These are phyloP conservation scores for Penicillium sp. DNA, from an alignment of 2,329 filamentous ascomycete genomes.

Conservation along the genomic window DNA sequence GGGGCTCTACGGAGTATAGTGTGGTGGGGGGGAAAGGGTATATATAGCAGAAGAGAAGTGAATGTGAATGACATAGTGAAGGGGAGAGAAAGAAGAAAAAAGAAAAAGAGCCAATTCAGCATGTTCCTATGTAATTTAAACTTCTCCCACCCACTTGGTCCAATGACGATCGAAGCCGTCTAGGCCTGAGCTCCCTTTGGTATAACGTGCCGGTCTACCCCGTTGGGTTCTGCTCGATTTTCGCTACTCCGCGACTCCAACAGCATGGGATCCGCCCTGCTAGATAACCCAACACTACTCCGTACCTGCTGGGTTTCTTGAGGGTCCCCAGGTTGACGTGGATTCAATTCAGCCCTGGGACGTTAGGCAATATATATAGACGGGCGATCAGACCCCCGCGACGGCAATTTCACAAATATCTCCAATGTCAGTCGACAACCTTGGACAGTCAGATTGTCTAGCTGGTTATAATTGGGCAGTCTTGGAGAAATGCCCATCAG, in stretches of 20 bases:
- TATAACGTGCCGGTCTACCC: slow-evolving; percentile 19
- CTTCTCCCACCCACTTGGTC: slow-evolving; percentile 23
- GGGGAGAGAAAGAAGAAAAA: background rate
- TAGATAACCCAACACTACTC: too few species aligned
- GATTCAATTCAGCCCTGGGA: background rate
- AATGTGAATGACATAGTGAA: background rate
- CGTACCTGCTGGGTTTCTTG: too few species aligned
- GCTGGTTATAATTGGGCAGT: background rate
- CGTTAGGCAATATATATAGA: background rate
- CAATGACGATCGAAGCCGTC: slow-evolving; percentile 22
- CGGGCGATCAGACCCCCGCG: slow-evolving; percentile 14
- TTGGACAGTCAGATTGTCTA: background rate
- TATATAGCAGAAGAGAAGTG: background rate
- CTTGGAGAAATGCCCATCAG: too few species aligned
- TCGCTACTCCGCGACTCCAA: too few species aligned
- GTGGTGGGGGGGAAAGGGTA: background rate
- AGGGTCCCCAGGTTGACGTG: too few species aligned
- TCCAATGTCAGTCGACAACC: background rate
- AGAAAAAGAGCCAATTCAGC: background rate
- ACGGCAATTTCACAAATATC: background rate
- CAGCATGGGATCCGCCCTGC: too few species aligned
- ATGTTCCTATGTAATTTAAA: slow-evolving; percentile 18
- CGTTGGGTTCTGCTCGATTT: background rate
- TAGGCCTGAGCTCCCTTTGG: slow-evolving; percentile 17
- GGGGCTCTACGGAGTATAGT: background rate